Conservation (phyloP, 768 basidiomycete species). For the Agrocybe pediades region DNA sequence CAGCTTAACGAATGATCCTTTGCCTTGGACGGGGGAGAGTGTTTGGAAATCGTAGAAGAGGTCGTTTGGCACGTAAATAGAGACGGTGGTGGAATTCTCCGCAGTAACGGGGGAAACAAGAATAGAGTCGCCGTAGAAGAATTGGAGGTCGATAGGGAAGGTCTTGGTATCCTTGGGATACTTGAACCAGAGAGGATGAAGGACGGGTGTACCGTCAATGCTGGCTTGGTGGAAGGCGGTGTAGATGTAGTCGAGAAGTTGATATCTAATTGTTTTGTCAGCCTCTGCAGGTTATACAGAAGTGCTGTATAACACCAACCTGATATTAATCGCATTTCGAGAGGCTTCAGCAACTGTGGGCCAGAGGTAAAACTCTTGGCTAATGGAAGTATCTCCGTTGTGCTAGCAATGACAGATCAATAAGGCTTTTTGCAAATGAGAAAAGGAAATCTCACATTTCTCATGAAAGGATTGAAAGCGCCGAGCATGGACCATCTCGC, state of each 20-base stretch:
- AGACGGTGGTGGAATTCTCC: constrained; percentile 59
- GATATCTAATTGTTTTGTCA: constrained; percentile 45
- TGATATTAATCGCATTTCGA: constrained; percentile 57
- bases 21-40: constrained; percentile 46
- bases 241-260: constrained; percentile 71
- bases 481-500: constrained; percentile 78
- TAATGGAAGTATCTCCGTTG: constrained; percentile 49
- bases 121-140: constrained; percentile 67
- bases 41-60: constrained; percentile 67
- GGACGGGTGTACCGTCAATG: constrained; percentile 59
- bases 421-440: neutral
- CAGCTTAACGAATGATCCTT: constrained; percentile 45
- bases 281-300: neutral
- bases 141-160: constrained; percentile 64
- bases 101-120: constrained; percentile 71
- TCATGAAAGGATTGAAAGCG: constrained; percentile 80
- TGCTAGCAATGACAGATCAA: constrained; percentile 37
- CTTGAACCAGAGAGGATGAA: constrained; percentile 65
- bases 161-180: constrained; percentile 67
- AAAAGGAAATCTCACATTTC: constrained; percentile 51
- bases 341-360: constrained; percentile 57
- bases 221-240: constrained; percentile 66
- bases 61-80: constrained; percentile 63
- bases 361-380: constrained; percentile 75
- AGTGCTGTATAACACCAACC: constrained; percentile 37